Evolutionary conservation across 208 protist species (phyloP).

Genomic region (Vickermania ingenoplastis): DNA sequence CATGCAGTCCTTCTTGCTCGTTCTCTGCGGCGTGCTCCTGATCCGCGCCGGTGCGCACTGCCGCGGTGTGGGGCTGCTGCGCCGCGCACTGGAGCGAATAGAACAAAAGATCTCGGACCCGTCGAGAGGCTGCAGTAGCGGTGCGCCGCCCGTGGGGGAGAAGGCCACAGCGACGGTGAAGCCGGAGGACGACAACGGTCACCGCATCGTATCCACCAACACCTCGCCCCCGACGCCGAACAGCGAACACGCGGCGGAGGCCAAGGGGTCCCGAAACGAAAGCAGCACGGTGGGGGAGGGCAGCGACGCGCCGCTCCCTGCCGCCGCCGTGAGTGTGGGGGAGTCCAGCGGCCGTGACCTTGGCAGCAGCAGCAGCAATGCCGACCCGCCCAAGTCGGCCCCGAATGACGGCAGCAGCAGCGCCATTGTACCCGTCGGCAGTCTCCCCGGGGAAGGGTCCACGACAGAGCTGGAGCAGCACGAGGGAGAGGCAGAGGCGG

Average conservation of each 20-base stretch:
- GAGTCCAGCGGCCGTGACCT: background rate
- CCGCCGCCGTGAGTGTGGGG: background rate
- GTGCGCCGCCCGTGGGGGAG: no score
- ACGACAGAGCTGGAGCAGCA: background rate
- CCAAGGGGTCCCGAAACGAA: background rate
- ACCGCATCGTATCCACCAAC: no score
- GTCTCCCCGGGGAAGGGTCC: background rate
- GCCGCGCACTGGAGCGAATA: no score
- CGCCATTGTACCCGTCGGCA: background rate
- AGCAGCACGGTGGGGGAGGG: background rate
- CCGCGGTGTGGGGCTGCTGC: background rate
- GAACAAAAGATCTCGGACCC: no score
- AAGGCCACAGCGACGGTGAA: background rate
- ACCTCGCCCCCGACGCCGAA: background rate
- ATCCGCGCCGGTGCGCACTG: background rate
- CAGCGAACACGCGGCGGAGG: background rate
- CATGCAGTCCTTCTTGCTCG: conserved; percentile 2
- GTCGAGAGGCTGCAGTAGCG: no score
- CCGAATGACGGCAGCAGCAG: no score
- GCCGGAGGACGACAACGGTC: no score
- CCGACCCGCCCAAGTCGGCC: no score
- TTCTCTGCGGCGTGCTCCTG: background rate
- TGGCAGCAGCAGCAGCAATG: background rate
- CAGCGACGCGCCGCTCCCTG: background rate
- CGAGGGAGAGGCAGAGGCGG: background rate